A percentile compares a stretch with the other conserved stretches of the same genome.
phyloP scores from a whole-genome alignment of 179 eudicot genomes.

The Spergularia azorica region DNA sequence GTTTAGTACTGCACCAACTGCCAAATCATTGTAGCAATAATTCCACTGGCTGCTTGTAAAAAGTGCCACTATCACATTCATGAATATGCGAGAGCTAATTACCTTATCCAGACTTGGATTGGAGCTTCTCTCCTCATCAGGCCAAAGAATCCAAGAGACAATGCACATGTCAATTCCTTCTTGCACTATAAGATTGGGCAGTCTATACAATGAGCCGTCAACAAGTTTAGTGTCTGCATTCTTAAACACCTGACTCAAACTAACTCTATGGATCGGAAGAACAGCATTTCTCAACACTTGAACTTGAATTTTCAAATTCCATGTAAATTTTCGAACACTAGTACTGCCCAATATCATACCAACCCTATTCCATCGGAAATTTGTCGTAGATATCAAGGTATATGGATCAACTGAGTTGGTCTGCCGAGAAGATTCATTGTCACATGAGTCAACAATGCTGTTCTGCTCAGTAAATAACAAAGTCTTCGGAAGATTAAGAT shows the following conservation, averaged over 20 bases:
- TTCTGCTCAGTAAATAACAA: constrained; percentile 45
- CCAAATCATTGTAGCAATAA: not conserved
- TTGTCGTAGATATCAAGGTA: constrained; percentile 45
- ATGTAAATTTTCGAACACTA: constrained; percentile 64
- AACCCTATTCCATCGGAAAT: constrained; percentile 69
- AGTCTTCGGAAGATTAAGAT: constrained; percentile 82
- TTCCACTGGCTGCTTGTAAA: not conserved
- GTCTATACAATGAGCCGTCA: constrained; percentile 59
- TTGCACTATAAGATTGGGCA: constrained; percentile 47
- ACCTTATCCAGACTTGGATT: constrained; percentile 94
- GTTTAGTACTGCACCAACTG: not conserved
- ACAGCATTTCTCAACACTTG: constrained; percentile 78
- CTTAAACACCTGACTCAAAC: constrained; percentile 49
- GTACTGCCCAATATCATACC: constrained; percentile 51
- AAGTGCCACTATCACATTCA: not conserved
- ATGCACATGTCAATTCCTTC: constrained; percentile 70
- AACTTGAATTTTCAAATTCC: constrained; percentile 85
- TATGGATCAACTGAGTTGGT: constrained; percentile 35
- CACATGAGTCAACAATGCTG: constrained; percentile 25
- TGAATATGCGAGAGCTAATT: constrained; percentile 13
- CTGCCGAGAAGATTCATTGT: constrained; percentile 31
- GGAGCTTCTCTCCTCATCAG: constrained; percentile 92
- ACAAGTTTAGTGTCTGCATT: constrained; percentile 52
- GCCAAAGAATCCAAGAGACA: constrained; percentile 95
- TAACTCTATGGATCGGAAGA: constrained; percentile 61